Percentiles rank a stretch among this genome's conserved stretches.
These are phyloP conservation scores for Pleurotus giganteus DNA, from an alignment of 768 basidiomycete genomes.

Conservation along the genomic window DNA sequence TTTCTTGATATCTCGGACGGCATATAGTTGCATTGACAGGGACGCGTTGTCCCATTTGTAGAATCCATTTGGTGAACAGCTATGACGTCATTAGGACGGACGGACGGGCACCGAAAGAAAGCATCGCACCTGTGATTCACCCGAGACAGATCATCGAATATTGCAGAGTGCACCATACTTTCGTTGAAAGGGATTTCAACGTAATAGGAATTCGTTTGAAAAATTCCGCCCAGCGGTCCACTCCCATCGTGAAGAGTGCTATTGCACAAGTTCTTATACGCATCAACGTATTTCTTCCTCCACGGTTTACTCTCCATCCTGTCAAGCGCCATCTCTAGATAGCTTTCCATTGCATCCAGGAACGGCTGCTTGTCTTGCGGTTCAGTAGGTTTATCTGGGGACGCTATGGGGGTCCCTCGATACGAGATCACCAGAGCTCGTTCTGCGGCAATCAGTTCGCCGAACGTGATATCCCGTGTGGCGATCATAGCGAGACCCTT, in stretches of 20 bases:
- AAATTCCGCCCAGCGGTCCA: not conserved
- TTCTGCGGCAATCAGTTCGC: conserved; percentile 16
- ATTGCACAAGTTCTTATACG: too few species aligned
- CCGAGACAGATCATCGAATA: conserved; percentile 20
- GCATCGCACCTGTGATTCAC: conserved; percentile 23
- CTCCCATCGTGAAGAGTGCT: not conserved
- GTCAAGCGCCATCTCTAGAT: too few species aligned
- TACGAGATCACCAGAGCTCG: conserved; percentile 27
- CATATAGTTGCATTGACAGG: conserved; percentile 27
- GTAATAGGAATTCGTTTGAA: not conserved
- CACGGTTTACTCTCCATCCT: too few species aligned
- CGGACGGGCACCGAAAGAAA: not conserved
- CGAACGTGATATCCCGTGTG: conserved; percentile 14
- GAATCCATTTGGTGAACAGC: conserved; percentile 22
- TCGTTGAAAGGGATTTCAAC: not conserved
- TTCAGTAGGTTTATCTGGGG: not conserved
- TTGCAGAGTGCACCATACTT: conserved; percentile 9
- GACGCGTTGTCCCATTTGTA: conserved; percentile 20
- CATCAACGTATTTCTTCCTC: too few species aligned
- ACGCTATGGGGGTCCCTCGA: not conserved
- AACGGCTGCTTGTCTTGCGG: not conserved
- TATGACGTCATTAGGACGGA: conserved; percentile 5
- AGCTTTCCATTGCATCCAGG: too few species aligned
- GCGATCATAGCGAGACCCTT: conserved; percentile 4
- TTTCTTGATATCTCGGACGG: conserved; percentile 25